A percentile compares a stretch with the other conserved stretches of the same genome.
These are phyloP conservation scores for Xylariales sp. DNA, from an alignment of 2,329 filamentous ascomycete genomes.

Conservation along the genomic window DNA sequence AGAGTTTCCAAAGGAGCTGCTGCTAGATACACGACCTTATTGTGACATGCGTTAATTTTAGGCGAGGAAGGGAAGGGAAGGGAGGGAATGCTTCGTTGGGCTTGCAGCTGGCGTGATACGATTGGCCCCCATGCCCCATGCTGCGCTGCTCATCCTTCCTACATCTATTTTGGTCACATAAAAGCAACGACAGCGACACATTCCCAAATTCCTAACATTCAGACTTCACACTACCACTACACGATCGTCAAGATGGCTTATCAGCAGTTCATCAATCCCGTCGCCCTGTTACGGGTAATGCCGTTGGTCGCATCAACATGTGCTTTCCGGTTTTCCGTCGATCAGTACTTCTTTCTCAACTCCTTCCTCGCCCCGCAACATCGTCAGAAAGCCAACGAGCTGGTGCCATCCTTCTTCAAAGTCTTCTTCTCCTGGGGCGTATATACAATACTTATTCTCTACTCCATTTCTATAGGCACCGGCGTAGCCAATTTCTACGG, in stretches of 20 bases:
- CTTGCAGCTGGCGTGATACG: no score
- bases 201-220: no score
- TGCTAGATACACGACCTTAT: no score
- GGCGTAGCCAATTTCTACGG: constrained; percentile 23
- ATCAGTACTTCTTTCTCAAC: constrained; percentile 39
- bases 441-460: constrained; percentile 22
- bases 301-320: constrained; percentile 44
- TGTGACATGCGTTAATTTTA: no score
- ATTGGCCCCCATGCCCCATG: no score
- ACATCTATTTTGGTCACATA: neutral
- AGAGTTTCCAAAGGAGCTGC: no score
- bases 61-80: no score
- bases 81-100: no score
- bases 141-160: no score
- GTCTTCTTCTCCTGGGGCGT: constrained; percentile 31
- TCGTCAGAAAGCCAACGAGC: constrained; percentile 25
- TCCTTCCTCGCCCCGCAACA: constrained; percentile 28
- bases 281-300: constrained; percentile 34
- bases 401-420: constrained; percentile 39
- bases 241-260: no score
- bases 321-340: constrained; percentile 39
- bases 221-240: no score
- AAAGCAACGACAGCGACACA: neutral
- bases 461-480: constrained; percentile 20
- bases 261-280: constrained; percentile 31